Base-by-base conservation (phyloP, 176 grass and related monocot genomes). In the Musa schizocarpa region DNA sequence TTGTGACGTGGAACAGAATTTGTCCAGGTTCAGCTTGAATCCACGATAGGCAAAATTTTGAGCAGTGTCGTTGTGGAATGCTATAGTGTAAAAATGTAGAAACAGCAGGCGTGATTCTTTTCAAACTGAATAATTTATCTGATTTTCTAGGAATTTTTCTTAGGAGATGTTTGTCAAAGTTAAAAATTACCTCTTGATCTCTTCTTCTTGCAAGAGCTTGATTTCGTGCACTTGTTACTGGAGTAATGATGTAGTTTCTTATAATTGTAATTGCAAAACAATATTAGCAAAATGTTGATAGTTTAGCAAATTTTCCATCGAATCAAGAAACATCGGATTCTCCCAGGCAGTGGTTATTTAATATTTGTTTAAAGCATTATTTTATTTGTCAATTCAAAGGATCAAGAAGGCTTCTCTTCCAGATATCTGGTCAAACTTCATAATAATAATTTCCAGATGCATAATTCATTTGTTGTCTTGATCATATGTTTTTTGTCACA, bases 401-500 rank as follows among this genome's bases (percentile, higher is more conserved):
- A 58, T 58, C 55, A 58, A 58, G 11, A 2, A 58, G 2, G 17
- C 1, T 58, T 58, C 17, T 17, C 17, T 58, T 58, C 14, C 55
- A 58, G 17, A 58, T 17, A 58, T 17, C 11, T 14, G 11, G 17
- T 58, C 13, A 14, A 17, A 14, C 11, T 14, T 14, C 55, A 58
- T 11, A 58, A 58, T 58, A 17, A 12, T 69, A 69, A 13, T 62
- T 78, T 74, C 34, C 11, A 17, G 13, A 43, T 43, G 34, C 34
- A 43, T 43, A 43, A 43, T 43, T 43, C 34, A 43, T 43, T 43
- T 43, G 34, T 43, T 43, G 34, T 43, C n/a, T 13, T 67, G 65
- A 53, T 8, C 24, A n/a, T 50, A 34, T 56, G 14, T 19, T 82
- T 71, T 82, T 56, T 34, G 68, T 83, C 56, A 77, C 62, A 98